Evolutionary conservation across 2,329 filamentous ascomycete genomes (phyloP).

Genomic region (Cercospora brassicicola): DNA sequence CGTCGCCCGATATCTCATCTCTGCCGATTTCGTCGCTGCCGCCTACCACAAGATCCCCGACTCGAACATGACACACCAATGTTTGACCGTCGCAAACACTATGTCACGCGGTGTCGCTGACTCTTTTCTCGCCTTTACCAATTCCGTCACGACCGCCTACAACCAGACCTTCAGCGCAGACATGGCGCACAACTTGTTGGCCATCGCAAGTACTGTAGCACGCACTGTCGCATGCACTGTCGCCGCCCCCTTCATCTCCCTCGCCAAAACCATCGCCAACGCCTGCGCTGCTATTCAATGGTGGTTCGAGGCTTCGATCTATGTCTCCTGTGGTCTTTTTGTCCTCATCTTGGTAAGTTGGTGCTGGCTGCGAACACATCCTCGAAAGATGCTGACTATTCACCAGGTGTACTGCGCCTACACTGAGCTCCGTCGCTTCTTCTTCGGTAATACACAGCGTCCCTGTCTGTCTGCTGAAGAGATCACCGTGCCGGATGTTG

Average conservation of each 20-base stretch:
- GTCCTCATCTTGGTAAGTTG: background rate
- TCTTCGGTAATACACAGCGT: background rate
- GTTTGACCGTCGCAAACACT: background rate
- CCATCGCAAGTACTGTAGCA: background rate
- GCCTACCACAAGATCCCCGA: background rate
- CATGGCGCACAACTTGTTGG: background rate
- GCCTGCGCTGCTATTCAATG: background rate
- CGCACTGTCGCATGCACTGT: background rate
- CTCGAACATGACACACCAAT: background rate
- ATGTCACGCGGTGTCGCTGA: background rate
- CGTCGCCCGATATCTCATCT: background rate
- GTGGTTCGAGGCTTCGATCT: background rate
- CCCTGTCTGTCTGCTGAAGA: background rate
- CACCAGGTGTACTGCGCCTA: background rate
- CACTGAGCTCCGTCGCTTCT: background rate
- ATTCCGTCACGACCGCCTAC: background rate
- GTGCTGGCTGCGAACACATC: background rate
- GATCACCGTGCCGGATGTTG: background rate
- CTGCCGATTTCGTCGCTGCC: background rate
- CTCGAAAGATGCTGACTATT: background rate
- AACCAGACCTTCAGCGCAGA: background rate
- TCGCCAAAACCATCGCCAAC: background rate
- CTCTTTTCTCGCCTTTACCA: background rate
- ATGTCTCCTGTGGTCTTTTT: background rate
- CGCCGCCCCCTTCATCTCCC: background rate